Base-by-base conservation (phyloP, 1,284 basidiomycete species). In the Pseudozyma pruni region DNA sequence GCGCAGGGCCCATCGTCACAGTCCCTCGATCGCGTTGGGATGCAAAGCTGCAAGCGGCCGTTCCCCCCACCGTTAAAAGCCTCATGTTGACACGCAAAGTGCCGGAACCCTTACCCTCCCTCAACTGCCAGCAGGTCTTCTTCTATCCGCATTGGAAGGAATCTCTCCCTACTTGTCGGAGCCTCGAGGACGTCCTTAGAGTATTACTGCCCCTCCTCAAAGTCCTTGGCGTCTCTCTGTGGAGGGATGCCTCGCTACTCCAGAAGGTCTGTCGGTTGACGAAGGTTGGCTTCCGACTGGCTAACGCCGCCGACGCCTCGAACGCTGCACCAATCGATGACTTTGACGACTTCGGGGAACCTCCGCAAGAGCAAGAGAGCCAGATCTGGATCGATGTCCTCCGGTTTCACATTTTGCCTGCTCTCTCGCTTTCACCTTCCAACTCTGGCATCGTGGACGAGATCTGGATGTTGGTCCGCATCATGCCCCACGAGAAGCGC, bases 351-450 rank as follows among this genome's bases (percentile, higher is more conserved):
- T 57, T 64, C 17, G 51, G 46, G 42, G 51, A 59, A 38, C 51
- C 62, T 8, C 33, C 34, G 16, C 52, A 58, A 14, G 42, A 51
- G 4, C 61, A 73, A 9, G 80, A 83, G 42, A 79, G 82, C 55
- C 73, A 77, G 20, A 79, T 83, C 20, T 98, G 96, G 95, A 89
- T 90, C 79, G 88, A 88, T 72, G 85, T 95, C 47, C 82, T 94
- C 44, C 90, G 95, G 4, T 83, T 87, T 25, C 91, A 91, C 78
- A 86, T 98, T 23, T 86, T 99, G 4, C 95, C 95, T 0, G 90
- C 92, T 0, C 86, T 98, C 8, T 89, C 93, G 25, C 87, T 96
- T 43, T 90, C 93, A 49, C 87, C 89, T 37, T 89, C 70, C 23
- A 71, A 90, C 31, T 93, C 93, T 75, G 91, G 91, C 13, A 57